These are phyloP conservation scores for Daucus carota DNA, from an alignment of 129 eudicot genomes.

Conservation along the genomic window DH1_v3.0 NC_030386.2:4598501-4599000, in stretches of 20 bases:
- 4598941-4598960: slow-evolving; percentile 32
- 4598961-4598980: slow-evolving; percentile 37
- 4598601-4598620: slow-evolving; percentile 20
- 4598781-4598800: slow-evolving; percentile 41
- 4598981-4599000: slow-evolving; percentile 36
- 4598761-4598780: slow-evolving; percentile 49
- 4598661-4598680: slow-evolving; percentile 31
- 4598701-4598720: slow-evolving; percentile 28
- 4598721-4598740: slow-evolving; percentile 35
- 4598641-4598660: slow-evolving; percentile 25
- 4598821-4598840: not conserved
- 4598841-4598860: too few species aligned
- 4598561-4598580: slow-evolving; percentile 31
- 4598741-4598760: slow-evolving; percentile 46
- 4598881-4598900: not conserved
- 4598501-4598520: slow-evolving; percentile 24
- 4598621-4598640: slow-evolving; percentile 19
- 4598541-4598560: slow-evolving; percentile 27
- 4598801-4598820: slow-evolving; percentile 37
- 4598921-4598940: slow-evolving; percentile 26
- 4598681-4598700: slow-evolving; percentile 19
- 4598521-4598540: slow-evolving; percentile 34
- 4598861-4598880: too few species aligned
- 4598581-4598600: slow-evolving; percentile 37
- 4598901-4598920: too few species aligned